Evolutionary conservation across 805 yeast species (phyloP).

Genomic region (Starmerella scarabaei): DNA sequence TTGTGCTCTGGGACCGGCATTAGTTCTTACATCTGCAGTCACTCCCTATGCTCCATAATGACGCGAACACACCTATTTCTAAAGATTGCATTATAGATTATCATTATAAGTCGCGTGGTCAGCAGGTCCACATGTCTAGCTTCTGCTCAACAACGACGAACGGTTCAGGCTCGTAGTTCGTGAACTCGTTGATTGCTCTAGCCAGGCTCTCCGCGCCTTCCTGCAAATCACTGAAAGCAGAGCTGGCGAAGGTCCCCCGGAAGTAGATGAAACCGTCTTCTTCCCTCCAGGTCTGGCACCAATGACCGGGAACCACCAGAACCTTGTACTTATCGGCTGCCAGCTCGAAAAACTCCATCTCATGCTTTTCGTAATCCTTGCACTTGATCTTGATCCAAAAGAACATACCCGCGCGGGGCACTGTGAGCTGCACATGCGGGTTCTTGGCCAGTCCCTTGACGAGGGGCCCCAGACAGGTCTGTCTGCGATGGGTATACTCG

Average conservation of each 20-base stretch:
- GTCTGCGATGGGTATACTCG: slow-evolving; percentile 81
- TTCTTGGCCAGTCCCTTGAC: slow-evolving; percentile 37
- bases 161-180: too few relatives aligned
- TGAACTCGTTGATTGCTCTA: slow-evolving; percentile 2
- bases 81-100: too few relatives aligned
- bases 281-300: slow-evolving; percentile 27
- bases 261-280: slow-evolving; percentile 24
- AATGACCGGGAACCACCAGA: slow-evolving; percentile 31
- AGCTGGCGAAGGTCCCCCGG: slow-evolving; percentile 33
- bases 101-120: too few relatives aligned
- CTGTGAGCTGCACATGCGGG: slow-evolving; percentile 34
- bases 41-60: too few relatives aligned
- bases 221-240: slow-evolving; percentile 1
- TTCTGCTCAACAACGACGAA: too few relatives aligned
- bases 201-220: slow-evolving; percentile 12
- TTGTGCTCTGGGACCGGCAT: too few relatives aligned
- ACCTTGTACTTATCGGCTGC: slow-evolving; percentile 25
- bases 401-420: slow-evolving; percentile 42
- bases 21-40: too few relatives aligned
- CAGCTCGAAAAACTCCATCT: slow-evolving; percentile 25
- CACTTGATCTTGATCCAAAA: slow-evolving; percentile 41
- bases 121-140: too few relatives aligned
- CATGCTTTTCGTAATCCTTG: slow-evolving; percentile 31
- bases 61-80: too few relatives aligned
- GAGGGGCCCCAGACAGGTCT: slow-evolving; percentile 61